phyloP scores from a whole-genome alignment of 139 green algal genomes.

The Tetraselmis striata region DNA sequence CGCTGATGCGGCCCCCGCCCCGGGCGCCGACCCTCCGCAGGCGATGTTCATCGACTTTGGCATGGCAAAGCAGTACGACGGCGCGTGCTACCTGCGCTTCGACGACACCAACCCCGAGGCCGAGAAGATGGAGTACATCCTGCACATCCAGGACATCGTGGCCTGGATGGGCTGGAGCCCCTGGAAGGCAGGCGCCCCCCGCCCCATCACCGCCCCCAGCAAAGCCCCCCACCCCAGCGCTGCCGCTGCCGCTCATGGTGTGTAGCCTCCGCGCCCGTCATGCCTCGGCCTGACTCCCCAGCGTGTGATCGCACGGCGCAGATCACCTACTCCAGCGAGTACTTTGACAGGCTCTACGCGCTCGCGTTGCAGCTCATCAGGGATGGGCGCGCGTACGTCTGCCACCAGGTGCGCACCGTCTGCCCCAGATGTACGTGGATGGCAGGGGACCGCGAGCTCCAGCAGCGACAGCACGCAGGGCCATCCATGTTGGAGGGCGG shows the following conservation, averaged over 20 bases:
- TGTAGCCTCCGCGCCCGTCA: too few species aligned
- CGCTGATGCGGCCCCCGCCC: neutral
- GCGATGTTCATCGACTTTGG: conserved; percentile 99
- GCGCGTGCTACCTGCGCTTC: conserved; percentile 87
- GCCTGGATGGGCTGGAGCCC: conserved; percentile 91
- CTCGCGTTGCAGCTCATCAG: conserved; percentile 92
- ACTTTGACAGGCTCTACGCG: conserved; percentile 90
- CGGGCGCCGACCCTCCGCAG: conserved; percentile 40
- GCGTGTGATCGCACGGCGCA: conserved; percentile 13
- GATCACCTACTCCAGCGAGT: conserved; percentile 89
- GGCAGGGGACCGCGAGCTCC: too few species aligned
- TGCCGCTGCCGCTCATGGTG: too few species aligned
- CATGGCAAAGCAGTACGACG: conserved; percentile 73
- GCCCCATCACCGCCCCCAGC: too few species aligned
- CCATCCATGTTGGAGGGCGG: too few species aligned
- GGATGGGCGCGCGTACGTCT: conserved; percentile 85
- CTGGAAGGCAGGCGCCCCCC: conserved; percentile 51
- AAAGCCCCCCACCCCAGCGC: too few species aligned
- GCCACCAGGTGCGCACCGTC: conserved; percentile 79
- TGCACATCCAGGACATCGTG: conserved; percentile 95
- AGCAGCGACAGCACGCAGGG: too few species aligned
- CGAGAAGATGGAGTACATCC: conserved; percentile 98
- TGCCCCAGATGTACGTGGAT: too few species aligned
- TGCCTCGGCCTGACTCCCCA: too few species aligned
- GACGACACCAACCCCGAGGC: conserved; percentile 98